Evolutionary conservation across 331 rosid genomes (phyloP).

Genomic region (Malus hybrid): DNA sequence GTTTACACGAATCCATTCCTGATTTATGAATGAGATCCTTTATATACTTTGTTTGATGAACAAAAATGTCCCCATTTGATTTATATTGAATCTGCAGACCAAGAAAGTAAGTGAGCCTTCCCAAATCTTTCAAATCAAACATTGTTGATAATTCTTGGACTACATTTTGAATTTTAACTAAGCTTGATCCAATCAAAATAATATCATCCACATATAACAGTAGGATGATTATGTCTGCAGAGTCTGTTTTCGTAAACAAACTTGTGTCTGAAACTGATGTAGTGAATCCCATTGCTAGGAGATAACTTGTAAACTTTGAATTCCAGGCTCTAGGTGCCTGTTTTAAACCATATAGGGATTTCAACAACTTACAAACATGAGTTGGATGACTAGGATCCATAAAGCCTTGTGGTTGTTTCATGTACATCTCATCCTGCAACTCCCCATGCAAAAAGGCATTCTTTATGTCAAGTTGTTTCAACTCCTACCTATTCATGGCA

Average conservation of each 20-base stretch:
- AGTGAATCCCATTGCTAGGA: neutral
- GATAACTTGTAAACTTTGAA: neutral
- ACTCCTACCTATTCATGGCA: neutral
- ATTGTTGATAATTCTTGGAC: no score
- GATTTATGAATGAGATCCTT: no score
- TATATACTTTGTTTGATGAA: no score
- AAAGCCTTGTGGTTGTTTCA: neutral
- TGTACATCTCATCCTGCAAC: neutral
- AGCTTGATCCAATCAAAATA: neutral
- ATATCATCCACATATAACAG: neutral
- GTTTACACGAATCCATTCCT: no score
- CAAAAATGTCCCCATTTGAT: no score
- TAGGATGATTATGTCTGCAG: no score
- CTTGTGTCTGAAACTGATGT: neutral
- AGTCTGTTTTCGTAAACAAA: neutral
- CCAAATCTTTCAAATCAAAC: no score
- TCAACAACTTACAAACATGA: neutral
- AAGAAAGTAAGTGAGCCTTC: no score
- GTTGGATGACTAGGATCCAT: neutral
- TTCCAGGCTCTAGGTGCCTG: neutral
- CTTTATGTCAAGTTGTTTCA: neutral
- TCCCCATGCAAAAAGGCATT: neutral
- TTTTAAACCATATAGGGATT: neutral
- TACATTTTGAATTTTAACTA: no score
- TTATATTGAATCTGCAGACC: no score